These are phyloP conservation scores for Trichopus zeylanicus DNA, from an alignment of 116 monocot species.

Conservation along the genomic window DNA sequence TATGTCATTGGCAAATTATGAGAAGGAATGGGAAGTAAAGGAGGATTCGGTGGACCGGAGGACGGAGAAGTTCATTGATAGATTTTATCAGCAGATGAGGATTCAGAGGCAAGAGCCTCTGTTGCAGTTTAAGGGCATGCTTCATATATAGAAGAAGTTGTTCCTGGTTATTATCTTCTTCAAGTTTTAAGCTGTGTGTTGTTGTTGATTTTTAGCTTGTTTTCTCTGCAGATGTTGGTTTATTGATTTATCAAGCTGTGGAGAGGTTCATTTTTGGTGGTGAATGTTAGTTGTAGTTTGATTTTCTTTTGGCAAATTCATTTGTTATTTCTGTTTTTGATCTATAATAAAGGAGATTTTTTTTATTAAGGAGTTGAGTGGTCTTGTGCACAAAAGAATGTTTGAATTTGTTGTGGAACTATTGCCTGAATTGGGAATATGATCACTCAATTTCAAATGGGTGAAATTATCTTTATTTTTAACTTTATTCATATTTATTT, in stretches of 20 bases:
- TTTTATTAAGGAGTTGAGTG: too few species aligned
- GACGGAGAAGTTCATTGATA: slow-evolving; percentile 74
- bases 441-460: too few species aligned
- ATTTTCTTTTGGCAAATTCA: too few species aligned
- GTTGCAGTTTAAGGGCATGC: slow-evolving; percentile 15
- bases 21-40: slow-evolving; percentile 5
- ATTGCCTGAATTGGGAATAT: too few species aligned
- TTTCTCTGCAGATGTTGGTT: background rate
- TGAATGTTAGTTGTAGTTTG: too few species aligned
- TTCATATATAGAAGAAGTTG: slow-evolving; percentile 13
- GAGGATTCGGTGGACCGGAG: slow-evolving; percentile 31
- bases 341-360: too few species aligned
- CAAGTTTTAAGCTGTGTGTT: background rate
- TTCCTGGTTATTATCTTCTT: slow-evolving; percentile 1
- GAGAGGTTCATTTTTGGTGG: background rate
- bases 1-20: background rate
- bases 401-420: too few species aligned
- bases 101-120: slow-evolving; percentile 46
- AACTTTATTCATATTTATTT: too few species aligned
- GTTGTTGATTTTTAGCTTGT: background rate
- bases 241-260: background rate
- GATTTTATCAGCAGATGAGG: slow-evolving; percentile 69
- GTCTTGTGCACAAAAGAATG: too few species aligned
- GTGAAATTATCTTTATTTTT: too few species aligned
- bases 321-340: too few species aligned